These are phyloP conservation scores for Simplicillium aogashimaense DNA, from an alignment of 2,329 filamentous ascomycete species.

Conservation along the genomic window DNA sequence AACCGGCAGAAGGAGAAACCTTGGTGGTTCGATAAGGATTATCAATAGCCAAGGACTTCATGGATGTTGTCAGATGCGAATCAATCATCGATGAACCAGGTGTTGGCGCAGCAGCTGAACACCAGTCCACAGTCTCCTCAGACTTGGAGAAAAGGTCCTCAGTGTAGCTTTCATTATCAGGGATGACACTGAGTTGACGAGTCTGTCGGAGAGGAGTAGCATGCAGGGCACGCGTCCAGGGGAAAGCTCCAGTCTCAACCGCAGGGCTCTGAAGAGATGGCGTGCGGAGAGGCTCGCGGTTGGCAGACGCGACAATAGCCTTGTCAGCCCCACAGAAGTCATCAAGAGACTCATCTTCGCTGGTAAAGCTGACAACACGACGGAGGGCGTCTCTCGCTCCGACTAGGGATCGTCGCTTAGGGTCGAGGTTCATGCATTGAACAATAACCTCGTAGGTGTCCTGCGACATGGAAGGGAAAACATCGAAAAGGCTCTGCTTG, in stretches of 20 bases:
- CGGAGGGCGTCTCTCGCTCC: constrained; percentile 69
- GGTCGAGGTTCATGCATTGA: constrained; percentile 85
- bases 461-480: constrained; percentile 97
- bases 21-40: constrained; percentile 24
- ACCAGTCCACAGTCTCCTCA: constrained; percentile 66
- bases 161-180: constrained; percentile 66
- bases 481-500: constrained; percentile 92
- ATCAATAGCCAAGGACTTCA: constrained; percentile 59
- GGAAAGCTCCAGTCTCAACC: constrained; percentile 74
- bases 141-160: constrained; percentile 82
- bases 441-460: constrained; percentile 93
- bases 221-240: constrained; percentile 87
- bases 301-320: constrained; percentile 69
- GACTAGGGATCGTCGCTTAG: constrained; percentile 72
- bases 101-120: constrained; percentile 63
- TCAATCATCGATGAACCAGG: constrained; percentile 77
- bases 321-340: constrained; percentile 85
- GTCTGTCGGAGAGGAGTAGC: constrained; percentile 59
- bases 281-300: constrained; percentile 90
- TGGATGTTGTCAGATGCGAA: constrained; percentile 71
- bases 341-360: constrained; percentile 80
- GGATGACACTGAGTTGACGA: constrained; percentile 81
- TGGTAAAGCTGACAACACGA: constrained; percentile 83
- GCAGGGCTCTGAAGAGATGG: constrained; percentile 87
- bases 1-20: constrained; percentile 52